Evolutionary conservation across 306 rosid genomes (phyloP).

Genomic region (Abrus precatorius): DNA sequence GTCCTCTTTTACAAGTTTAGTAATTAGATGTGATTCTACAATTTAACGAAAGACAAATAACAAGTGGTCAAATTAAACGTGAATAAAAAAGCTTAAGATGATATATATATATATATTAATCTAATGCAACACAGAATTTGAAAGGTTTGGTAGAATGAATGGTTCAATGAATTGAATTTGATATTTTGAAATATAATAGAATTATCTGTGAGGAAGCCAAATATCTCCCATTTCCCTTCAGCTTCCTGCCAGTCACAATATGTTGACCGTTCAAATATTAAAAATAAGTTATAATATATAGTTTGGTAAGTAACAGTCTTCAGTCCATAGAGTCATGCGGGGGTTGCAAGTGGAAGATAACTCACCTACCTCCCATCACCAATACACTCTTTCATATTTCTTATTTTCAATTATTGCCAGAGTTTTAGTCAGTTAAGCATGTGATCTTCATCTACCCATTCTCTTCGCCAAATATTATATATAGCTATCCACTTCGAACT

Average conservation of each 20-base stretch:
- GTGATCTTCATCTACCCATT: slow-evolving; percentile 35
- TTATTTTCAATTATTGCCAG: background rate
- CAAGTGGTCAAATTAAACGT: background rate
- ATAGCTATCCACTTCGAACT: background rate
- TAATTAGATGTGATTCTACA: background rate
- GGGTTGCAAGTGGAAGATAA: slow-evolving; percentile 34
- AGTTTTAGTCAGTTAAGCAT: slow-evolving; percentile 31
- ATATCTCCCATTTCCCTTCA: background rate
- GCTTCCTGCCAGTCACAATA: background rate
- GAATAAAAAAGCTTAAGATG: background rate
- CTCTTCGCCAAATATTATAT: background rate
- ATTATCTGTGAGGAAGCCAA: too few relatives aligned
- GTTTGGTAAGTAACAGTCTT: slow-evolving; percentile 24
- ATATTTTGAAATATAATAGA: too few relatives aligned
- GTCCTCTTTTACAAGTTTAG: background rate
- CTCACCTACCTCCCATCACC: slow-evolving; percentile 18
- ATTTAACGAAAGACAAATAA: background rate
- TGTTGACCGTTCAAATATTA: slow-evolving; percentile 9
- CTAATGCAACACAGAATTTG: background rate
- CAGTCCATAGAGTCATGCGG: slow-evolving; percentile 46
- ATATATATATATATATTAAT: too few relatives aligned
- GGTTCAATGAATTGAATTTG: background rate
- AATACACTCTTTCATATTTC: too few relatives aligned
- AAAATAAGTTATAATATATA: background rate
- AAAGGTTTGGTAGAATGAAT: background rate